Evolutionary conservation across 176 grass and related monocot species (phyloP).

Genomic region (Aegilops tauschii): DNA sequence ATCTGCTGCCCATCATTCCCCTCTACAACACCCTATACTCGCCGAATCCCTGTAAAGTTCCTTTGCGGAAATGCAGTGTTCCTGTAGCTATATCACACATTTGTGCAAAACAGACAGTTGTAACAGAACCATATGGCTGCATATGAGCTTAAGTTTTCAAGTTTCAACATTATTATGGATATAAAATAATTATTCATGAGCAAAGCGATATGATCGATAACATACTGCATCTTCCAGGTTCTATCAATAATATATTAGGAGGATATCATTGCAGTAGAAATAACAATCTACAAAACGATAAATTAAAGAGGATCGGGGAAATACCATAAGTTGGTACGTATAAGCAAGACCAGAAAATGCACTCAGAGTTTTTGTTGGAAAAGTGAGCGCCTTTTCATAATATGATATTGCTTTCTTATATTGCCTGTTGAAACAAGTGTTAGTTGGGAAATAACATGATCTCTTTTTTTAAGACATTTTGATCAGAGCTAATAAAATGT

Average conservation of each 20-base stretch:
- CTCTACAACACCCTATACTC: background rate
- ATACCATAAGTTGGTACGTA: conserved; percentile 93
- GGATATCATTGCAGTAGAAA: conserved; percentile 9
- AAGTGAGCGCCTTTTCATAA: conserved; percentile 92
- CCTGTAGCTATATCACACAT: background rate
- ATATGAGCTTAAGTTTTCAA: background rate
- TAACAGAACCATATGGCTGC: background rate
- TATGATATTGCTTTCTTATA: conserved; percentile 78
- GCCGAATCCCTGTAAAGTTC: background rate
- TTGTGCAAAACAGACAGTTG: background rate
- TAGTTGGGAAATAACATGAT: background rate
- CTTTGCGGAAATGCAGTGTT: background rate
- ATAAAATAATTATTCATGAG: conserved; percentile 12
- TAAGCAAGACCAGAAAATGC: conserved; percentile 87
- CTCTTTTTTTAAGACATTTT: conserved; percentile 3
- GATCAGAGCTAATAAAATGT: background rate
- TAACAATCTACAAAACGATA: conserved; percentile 1
- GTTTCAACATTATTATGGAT: conserved; percentile 5
- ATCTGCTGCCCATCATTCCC: background rate
- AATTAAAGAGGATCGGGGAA: conserved; percentile 10
- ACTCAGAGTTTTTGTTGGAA: conserved; percentile 84
- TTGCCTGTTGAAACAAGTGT: conserved; percentile 59
- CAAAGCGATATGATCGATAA: background rate
- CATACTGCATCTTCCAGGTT: conserved; percentile 1
- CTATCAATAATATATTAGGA: background rate